Evolutionary conservation across 176 grass and related monocot species (phyloP), one percentile per base, ranked within the genome.

Genomic region (Aegilops sharonensis): DNA sequence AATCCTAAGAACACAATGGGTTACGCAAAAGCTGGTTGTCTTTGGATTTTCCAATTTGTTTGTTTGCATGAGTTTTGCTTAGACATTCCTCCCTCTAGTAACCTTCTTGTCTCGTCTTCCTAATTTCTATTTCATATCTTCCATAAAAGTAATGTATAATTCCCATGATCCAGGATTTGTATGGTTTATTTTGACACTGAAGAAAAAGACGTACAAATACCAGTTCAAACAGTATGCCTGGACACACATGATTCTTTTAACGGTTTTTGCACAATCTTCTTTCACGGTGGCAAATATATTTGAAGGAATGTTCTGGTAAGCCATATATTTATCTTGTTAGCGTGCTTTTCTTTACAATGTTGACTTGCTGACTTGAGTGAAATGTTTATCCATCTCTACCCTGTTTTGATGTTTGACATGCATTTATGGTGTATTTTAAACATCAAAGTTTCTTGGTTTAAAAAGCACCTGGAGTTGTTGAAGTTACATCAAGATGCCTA

Each of bases 201-300:
- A 99, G 92, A 99, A 99, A 88, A 99, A 96, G 85, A 83, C 87
- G 78, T 99, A 99, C 83, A 99, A 94, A 73, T 99, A 99, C 85
- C 97, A 97, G 81, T 99, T 99, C 71, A 99, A 95, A 85, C 97
- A 99, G 75, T 99, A 99, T 88, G 92, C 94, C 25, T 99, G 97
- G 97, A 99, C 94, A 2, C 97, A 93, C 89, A 99, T 99, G 97
- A 99, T 99, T 48, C 97, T 99, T 87, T 78, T 99, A 79, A 94
- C 87, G 23, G 97, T 99, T 64, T 99, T 92, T 81, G 90, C 69
- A 0, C 94, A 99, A 70, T 99, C 97, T 24, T 88, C 97, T 69
- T 99, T 99, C 68, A 99, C 94, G 20, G 97, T 99, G 6, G 97
- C 90, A 90, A 99, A 96, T 91, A 99, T 99, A 91, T 99, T 99